These are phyloP conservation scores for Chalaropsis thielavioides DNA, from an alignment of 2,329 filamentous ascomycete genomes.

Conservation along the genomic window DNA sequence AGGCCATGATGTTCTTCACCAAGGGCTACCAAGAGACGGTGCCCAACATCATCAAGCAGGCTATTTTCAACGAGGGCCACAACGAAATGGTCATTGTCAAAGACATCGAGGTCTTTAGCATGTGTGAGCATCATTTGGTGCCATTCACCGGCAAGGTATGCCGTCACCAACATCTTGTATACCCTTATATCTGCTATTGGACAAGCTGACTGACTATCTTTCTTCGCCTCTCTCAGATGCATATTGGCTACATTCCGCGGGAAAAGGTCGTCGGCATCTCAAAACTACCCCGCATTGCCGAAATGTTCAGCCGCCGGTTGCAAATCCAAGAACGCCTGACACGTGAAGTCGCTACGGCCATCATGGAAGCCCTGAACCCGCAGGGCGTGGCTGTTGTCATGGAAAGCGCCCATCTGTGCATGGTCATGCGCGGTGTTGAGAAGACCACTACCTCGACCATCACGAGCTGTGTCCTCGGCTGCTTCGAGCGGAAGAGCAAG, in stretches of 20 bases:
- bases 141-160: constrained; percentile 85
- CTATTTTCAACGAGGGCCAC: constrained; percentile 91
- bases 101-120: constrained; percentile 85
- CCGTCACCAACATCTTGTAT: neutral
- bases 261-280: constrained; percentile 87
- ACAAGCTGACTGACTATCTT: neutral
- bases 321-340: constrained; percentile 95
- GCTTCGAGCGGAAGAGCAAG: constrained; percentile 83
- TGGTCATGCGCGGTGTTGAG: constrained; percentile 97
- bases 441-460: constrained; percentile 79
- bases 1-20: constrained; percentile 90
- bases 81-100: constrained; percentile 97
- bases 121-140: constrained; percentile 95
- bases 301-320: constrained; percentile 87
- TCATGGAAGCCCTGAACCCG: constrained; percentile 84
- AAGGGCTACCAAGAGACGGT: constrained; percentile 95
- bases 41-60: constrained; percentile 77
- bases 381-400: constrained; percentile 95
- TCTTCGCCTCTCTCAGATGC: constrained; percentile 50
- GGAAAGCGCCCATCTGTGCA: constrained; percentile 92
- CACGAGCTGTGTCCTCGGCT: constrained; percentile 94
- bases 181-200: neutral
- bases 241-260: constrained; percentile 93
- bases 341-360: constrained; percentile 85
- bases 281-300: constrained; percentile 86